Evolutionary conservation across 495 filamentous ascomycete species (phyloP).

Genomic region (Neurospora tetrasperma): DNA sequence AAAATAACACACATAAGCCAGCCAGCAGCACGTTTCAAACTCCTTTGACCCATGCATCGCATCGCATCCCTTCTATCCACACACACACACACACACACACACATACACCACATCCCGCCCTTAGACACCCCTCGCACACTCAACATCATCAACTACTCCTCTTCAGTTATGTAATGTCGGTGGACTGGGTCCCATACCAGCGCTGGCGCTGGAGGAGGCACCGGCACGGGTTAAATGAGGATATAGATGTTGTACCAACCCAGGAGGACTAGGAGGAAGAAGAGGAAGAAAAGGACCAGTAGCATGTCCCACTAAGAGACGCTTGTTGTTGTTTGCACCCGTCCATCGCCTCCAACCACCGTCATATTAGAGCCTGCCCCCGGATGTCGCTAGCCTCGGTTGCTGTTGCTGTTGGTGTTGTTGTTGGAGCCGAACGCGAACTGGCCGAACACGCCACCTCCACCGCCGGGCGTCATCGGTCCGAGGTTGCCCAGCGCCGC

Average conservation of each 20-base stretch:
- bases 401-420: background rate
- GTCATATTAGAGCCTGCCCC: background rate
- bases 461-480: constrained; percentile 58
- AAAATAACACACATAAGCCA: background rate
- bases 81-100: background rate
- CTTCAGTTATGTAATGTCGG: background rate
- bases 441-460: constrained; percentile 51
- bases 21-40: background rate
- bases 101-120: background rate
- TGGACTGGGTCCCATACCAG: background rate
- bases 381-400: background rate
- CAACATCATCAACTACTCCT: background rate
- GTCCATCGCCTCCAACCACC: background rate
- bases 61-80: background rate
- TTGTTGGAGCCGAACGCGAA: constrained; percentile 37
- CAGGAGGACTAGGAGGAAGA: background rate
- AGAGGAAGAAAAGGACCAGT: background rate
- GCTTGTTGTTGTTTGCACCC: background rate
- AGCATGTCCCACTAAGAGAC: background rate
- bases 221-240: background rate
- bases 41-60: background rate
- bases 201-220: background rate
- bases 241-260: background rate
- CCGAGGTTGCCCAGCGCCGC: constrained; percentile 35
- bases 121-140: background rate